Evolutionary conservation across 108 stramenopile species (phyloP).

Genomic region (Nannochloropsis gaditana): DNA sequence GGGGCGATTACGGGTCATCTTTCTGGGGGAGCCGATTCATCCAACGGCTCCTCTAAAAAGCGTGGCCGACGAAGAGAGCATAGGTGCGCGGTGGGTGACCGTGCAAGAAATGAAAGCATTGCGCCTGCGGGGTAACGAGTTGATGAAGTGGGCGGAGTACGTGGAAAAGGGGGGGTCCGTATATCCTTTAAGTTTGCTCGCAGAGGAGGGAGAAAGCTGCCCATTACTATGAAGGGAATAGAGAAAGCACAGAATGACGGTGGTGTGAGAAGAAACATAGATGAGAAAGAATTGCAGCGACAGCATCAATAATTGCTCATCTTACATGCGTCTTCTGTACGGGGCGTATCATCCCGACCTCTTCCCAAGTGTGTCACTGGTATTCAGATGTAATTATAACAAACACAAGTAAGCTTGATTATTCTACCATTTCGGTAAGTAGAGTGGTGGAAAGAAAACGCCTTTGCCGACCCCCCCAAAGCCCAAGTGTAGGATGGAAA

Average conservation of each 20-base stretch:
- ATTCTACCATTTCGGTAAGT: too few relatives aligned
- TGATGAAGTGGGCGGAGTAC: constrained; percentile 9
- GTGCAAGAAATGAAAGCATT: not conserved
- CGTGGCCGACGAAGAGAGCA: not conserved
- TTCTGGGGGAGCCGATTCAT: not conserved
- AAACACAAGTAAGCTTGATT: too few relatives aligned
- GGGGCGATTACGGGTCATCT: not conserved
- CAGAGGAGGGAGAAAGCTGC: not conserved
- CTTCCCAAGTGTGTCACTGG: too few relatives aligned
- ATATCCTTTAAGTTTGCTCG: not conserved
- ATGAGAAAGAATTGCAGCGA: not conserved
- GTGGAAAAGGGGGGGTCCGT: not conserved
- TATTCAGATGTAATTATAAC: too few relatives aligned
- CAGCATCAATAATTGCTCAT: not conserved
- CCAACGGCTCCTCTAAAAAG: not conserved
- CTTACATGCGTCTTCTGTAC: not conserved
- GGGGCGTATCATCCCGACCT: not conserved
- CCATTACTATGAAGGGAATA: too few relatives aligned
- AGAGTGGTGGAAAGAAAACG: too few relatives aligned
- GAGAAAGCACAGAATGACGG: too few relatives aligned
- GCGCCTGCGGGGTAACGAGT: not conserved
- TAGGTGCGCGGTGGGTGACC: not conserved
- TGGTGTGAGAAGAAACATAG: too few relatives aligned
- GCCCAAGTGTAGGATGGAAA: too few relatives aligned
- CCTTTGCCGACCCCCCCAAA: too few relatives aligned